A percentile compares a stretch with the other conserved stretches of the same genome.
These are phyloP conservation scores for Holtermanniella nyarrowii DNA, from an alignment of 768 basidiomycete genomes.

Conservation along the genomic window DNA sequence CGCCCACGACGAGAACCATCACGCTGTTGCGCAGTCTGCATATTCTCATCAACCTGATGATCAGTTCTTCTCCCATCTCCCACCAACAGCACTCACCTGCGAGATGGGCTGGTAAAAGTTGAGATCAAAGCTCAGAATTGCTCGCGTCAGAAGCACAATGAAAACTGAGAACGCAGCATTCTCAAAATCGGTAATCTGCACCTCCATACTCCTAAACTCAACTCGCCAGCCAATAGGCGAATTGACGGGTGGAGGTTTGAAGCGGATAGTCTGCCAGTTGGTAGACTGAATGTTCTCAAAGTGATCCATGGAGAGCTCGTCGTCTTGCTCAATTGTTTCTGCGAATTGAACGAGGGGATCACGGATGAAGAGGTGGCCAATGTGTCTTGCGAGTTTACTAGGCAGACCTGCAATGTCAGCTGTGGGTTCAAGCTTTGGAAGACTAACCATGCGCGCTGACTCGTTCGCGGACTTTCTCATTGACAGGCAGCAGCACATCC, in stretches of 20 bases:
- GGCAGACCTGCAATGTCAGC: constrained; percentile 57
- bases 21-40: constrained; percentile 75
- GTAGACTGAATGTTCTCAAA: constrained; percentile 99
- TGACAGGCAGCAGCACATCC: constrained; percentile 70
- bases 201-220: constrained; percentile 98
- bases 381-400: constrained; percentile 73
- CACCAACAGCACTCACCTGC: constrained; percentile 50
- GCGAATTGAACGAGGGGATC: constrained; percentile 93
- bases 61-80: not conserved
- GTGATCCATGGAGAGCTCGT: constrained; percentile 76
- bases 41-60: constrained; percentile 86
- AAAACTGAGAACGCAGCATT: constrained; percentile 96
- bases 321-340: constrained; percentile 88
- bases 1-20: constrained; percentile 62
- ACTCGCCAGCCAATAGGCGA: constrained; percentile 95
- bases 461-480: constrained; percentile 61
- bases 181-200: constrained; percentile 97
- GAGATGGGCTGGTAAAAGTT: constrained; percentile 97
- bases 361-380: constrained; percentile 92
- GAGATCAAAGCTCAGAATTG: constrained; percentile 78
- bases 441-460: constrained; percentile 63
- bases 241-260: constrained; percentile 93
- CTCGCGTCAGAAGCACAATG: constrained; percentile 83
- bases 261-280: constrained; percentile 97
- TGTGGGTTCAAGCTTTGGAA: not conserved